Percentiles rank a stretch among this genome's conserved stretches.
These are phyloP conservation scores for Ettlia oleoabundans DNA, from an alignment of 139 green algal species.

Conservation along the genomic window DNA sequence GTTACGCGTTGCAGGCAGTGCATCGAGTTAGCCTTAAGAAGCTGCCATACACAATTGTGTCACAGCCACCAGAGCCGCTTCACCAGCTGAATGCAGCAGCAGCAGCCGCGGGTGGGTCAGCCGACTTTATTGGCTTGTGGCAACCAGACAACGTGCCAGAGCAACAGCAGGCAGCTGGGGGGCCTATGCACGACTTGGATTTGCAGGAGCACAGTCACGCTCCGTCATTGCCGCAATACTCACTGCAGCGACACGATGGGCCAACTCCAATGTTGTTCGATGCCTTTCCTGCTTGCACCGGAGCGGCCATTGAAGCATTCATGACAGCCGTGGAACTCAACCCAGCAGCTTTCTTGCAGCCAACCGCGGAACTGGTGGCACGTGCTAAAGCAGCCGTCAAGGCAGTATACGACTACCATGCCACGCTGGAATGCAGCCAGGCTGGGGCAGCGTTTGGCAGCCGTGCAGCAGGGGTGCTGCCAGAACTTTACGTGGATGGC, in stretches of 20 bases:
- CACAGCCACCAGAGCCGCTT: background rate
- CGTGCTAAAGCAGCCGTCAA: conserved; percentile 63
- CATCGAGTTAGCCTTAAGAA: conserved; percentile 26
- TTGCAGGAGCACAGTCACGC: background rate
- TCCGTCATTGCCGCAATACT: too few relatives aligned
- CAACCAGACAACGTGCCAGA: background rate
- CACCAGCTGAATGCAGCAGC: background rate
- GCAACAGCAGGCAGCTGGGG: background rate
- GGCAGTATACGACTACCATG: conserved; percentile 49
- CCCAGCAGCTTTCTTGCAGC: conserved; percentile 69
- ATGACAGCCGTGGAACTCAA: conserved; percentile 20
- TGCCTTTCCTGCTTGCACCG: background rate
- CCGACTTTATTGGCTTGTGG: too few relatives aligned
- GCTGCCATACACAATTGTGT: conserved; percentile 1
- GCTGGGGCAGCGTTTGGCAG: background rate
- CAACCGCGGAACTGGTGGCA: conserved; percentile 51
- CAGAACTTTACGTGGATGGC: conserved; percentile 63
- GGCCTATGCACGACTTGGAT: background rate
- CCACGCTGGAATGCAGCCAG: background rate
- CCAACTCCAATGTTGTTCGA: too few relatives aligned
- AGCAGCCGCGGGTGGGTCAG: background rate
- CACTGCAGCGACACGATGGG: too few relatives aligned
- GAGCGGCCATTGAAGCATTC: background rate
- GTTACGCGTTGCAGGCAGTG: background rate
- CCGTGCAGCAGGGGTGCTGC: background rate